Evolutionary conservation across 257 asterid genomes (phyloP).

Genomic region (Solanum bulbocastanum): DNA sequence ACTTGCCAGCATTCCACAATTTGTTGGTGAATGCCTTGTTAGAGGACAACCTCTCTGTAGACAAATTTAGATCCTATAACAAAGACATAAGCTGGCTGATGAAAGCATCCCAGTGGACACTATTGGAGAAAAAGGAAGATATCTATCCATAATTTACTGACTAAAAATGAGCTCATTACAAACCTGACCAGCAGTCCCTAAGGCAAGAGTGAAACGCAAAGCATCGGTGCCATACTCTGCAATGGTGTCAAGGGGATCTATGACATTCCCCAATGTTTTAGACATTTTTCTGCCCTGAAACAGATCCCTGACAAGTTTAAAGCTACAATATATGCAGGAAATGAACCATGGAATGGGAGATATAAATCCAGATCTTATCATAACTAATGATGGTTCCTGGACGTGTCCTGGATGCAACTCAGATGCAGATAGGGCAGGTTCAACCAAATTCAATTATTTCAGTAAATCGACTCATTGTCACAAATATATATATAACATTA

Average conservation of each 20-base stretch:
- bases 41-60: conserved; percentile 74
- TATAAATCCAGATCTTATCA: neutral
- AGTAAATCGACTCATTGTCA: neutral
- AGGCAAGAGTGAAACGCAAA: conserved; percentile 83
- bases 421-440: neutral
- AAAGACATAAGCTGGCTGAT: conserved; percentile 2
- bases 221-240: conserved; percentile 94
- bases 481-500: neutral
- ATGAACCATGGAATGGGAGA: conserved; percentile 1
- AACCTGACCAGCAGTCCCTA: conserved; percentile 99
- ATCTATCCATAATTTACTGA: neutral
- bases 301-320: conserved; percentile 10
- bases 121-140: neutral
- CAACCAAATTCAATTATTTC: neutral
- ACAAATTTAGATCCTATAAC: conserved; percentile 78
- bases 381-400: neutral
- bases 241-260: conserved; percentile 86
- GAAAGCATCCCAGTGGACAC: neutral
- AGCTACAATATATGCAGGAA: conserved; percentile 6
- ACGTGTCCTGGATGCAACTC: neutral
- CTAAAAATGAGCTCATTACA: conserved; percentile 9
- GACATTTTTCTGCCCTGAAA: conserved; percentile 98
- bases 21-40: conserved; percentile 96
- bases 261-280: conserved; percentile 84
- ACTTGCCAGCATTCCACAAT: conserved; percentile 98